Evolutionary conservation across 192 early-diverging fungal species (phyloP).

Genomic region (Mortierella hygrophila): DNA sequence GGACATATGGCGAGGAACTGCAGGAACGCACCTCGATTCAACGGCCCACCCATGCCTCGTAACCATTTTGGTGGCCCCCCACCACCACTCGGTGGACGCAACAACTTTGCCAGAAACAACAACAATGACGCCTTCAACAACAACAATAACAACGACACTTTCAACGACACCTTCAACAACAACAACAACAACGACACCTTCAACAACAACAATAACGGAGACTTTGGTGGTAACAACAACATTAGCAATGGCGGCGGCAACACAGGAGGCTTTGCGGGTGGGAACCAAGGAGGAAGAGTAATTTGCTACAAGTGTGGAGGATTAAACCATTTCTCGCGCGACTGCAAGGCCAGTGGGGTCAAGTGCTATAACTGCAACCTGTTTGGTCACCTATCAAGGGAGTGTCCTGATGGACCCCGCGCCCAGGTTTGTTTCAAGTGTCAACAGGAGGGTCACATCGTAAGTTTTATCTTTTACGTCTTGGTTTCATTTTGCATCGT

Average conservation of each 20-base stretch:
- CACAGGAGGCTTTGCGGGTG: not conserved
- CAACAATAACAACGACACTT: not conserved
- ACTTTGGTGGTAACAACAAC: not conserved
- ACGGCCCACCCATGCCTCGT: constrained; percentile 25
- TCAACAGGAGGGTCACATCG: constrained; percentile 66
- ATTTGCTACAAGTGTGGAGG: constrained; percentile 69
- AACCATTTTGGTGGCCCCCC: not conserved
- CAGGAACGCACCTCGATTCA: constrained; percentile 38
- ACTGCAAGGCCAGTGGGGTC: constrained; percentile 66
- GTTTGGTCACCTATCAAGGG: constrained; percentile 57
- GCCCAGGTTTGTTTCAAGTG: constrained; percentile 66
- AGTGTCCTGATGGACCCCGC: constrained; percentile 38
- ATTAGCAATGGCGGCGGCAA: not conserved
- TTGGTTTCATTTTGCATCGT: not conserved
- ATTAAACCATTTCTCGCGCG: constrained; percentile 65
- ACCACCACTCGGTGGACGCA: not conserved
- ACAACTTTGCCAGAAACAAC: not conserved
- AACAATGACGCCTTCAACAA: not conserved
- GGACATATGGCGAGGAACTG: constrained; percentile 68
- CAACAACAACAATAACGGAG: not conserved
- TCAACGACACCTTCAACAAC: not conserved
- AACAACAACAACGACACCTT: not conserved
- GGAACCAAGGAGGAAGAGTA: constrained; percentile 24
- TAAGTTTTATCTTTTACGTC: constrained; percentile 32
- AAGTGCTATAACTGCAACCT: constrained; percentile 67